Conservation (phyloP, 495 filamentous ascomycete species). For the Polyplosphaeria fusca region DNA sequence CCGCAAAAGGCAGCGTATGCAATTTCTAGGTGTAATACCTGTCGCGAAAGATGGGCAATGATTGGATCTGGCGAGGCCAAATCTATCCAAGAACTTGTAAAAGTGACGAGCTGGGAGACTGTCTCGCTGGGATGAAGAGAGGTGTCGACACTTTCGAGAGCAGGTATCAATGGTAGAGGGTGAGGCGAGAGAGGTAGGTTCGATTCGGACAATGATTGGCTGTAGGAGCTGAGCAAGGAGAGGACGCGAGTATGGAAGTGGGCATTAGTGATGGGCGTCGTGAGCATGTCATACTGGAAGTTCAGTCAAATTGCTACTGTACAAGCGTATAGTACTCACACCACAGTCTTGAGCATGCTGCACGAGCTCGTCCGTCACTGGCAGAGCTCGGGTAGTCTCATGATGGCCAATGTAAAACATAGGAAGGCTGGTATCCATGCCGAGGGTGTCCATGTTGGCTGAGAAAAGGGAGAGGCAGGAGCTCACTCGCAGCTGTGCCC, state of each 20-base stretch:
- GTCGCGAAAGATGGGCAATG: slow-evolving; percentile 76
- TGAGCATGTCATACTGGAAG: slow-evolving; percentile 85
- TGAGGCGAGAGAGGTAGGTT: not conserved
- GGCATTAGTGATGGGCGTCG: slow-evolving; percentile 78
- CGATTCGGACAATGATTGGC: slow-evolving; percentile 46
- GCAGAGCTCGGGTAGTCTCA: slow-evolving; percentile 61
- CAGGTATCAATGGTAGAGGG: slow-evolving; percentile 52
- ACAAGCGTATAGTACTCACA: slow-evolving; percentile 45
- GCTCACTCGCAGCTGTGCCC: not conserved
- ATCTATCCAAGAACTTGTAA: slow-evolving; percentile 86
- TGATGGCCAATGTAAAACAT: slow-evolving; percentile 81
- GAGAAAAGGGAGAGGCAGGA: no score
- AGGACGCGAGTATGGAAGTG: slow-evolving; percentile 77
- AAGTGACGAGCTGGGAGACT: slow-evolving; percentile 67
- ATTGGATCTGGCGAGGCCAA: slow-evolving; percentile 77
- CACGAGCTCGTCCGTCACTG: slow-evolving; percentile 62
- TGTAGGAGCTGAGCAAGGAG: slow-evolving; percentile 46
- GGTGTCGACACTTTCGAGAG: slow-evolving; percentile 71
- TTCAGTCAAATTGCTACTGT: slow-evolving; percentile 8
- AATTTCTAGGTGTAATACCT: slow-evolving; percentile 85
- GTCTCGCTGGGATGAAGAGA: slow-evolving; percentile 67
- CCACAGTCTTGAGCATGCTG: slow-evolving; percentile 62
- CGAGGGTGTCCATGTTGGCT: slow-evolving; percentile 35
- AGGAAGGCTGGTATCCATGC: slow-evolving; percentile 56
- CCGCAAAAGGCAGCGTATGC: slow-evolving; percentile 95